Evolutionary conservation across 2,329 filamentous ascomycete species (phyloP).

Genomic region (Periconia digitata): DNA sequence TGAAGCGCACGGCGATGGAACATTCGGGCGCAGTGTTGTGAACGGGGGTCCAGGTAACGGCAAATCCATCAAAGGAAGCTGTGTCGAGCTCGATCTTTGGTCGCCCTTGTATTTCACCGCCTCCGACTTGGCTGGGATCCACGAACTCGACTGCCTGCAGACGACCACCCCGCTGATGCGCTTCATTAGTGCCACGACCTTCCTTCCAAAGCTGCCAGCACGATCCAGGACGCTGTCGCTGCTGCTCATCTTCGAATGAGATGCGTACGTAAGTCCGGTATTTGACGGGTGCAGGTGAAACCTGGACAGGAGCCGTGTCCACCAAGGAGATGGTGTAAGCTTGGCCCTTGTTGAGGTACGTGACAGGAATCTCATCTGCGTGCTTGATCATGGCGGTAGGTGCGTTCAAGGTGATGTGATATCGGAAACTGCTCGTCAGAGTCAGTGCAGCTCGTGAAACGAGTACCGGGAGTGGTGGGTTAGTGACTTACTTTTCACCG

Average conservation of each 20-base stretch:
- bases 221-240: conserved; percentile 76
- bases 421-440: conserved; percentile 68
- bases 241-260: conserved; percentile 95
- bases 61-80: conserved; percentile 91
- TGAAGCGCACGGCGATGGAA: conserved; percentile 89
- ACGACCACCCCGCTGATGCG: conserved; percentile 88
- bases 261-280: conserved; percentile 94
- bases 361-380: conserved; percentile 89
- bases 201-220: conserved; percentile 97
- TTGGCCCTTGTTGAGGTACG: conserved; percentile 96
- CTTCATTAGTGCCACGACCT: conserved; percentile 91
- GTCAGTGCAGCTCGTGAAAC: conserved; percentile 19
- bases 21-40: conserved; percentile 71
- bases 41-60: conserved; percentile 79
- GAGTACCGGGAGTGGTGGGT: background rate
- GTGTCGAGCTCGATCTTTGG: conserved; percentile 53
- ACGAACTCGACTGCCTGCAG: conserved; percentile 95
- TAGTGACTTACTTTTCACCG: conserved; percentile 49
- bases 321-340: conserved; percentile 84
- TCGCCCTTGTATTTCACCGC: conserved; percentile 51
- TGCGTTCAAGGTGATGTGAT: conserved; percentile 85
- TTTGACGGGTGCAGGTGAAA: conserved; percentile 59
- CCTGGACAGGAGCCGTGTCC: conserved; percentile 68
- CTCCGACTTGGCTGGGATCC: conserved; percentile 60
- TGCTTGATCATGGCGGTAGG: conserved; percentile 96